phyloP scores from a whole-genome alignment of 805 yeast genomes.

The Candida nitratophila region DNA sequence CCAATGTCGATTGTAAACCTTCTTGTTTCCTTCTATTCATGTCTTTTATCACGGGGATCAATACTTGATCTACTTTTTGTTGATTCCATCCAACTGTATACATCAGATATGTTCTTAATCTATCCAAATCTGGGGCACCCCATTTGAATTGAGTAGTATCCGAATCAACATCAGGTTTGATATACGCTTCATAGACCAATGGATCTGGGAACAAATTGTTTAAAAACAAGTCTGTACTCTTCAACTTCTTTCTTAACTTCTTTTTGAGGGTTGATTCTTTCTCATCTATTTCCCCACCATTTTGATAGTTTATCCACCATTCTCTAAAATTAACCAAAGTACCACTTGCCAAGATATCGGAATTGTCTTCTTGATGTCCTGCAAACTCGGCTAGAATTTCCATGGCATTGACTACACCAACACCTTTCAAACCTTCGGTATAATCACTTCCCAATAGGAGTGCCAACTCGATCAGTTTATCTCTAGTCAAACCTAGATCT shows the following conservation, averaged over 20 bases:
- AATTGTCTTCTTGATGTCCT: conserved; percentile 6
- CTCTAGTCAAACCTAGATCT: conserved; percentile 59
- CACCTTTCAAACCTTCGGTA: conserved; percentile 85
- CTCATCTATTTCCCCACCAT: conserved; percentile 30
- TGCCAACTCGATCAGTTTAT: conserved; percentile 72
- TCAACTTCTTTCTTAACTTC: conserved; percentile 50
- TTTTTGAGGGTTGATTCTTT: conserved; percentile 44
- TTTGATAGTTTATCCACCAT: conserved; percentile 53
- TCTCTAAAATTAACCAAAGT: conserved; percentile 30
- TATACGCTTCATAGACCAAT: conserved; percentile 66
- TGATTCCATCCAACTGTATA: conserved; percentile 74
- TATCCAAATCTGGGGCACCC: conserved; percentile 87
- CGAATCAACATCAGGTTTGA: conserved; percentile 74
- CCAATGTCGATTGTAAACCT: conserved; percentile 52
- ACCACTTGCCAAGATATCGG: conserved; percentile 4
- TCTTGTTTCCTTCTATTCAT: conserved; percentile 56
- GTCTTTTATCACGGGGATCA: conserved; percentile 79
- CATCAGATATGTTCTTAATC: conserved; percentile 62
- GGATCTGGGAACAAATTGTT: conserved; percentile 65
- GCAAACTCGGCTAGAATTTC: conserved; percentile 85
- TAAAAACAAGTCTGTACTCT: conserved; percentile 44
- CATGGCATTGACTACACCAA: conserved; percentile 91
- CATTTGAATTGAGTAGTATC: conserved; percentile 76
- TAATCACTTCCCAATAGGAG: conserved; percentile 88
- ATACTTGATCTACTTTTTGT: conserved; percentile 68